phyloP scores from a whole-genome alignment of 495 filamentous ascomycete species.

The Penicillium antarcticum region DNA sequence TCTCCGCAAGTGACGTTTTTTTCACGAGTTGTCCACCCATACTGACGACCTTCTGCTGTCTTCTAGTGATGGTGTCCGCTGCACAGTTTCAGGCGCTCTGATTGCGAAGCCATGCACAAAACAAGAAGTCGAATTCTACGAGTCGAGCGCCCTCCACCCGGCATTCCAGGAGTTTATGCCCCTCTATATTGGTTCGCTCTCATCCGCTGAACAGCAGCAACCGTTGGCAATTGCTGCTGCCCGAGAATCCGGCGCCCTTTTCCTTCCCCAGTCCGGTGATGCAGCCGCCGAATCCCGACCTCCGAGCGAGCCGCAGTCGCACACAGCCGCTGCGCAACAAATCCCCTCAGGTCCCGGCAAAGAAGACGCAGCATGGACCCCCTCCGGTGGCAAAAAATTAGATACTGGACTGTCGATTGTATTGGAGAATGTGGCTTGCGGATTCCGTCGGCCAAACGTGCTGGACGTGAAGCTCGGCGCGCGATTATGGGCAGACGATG shows the following conservation, averaged over 20 bases:
- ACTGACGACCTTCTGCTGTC: conserved; percentile 7
- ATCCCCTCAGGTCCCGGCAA: conserved; percentile 5
- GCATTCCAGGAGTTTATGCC: conserved; percentile 78
- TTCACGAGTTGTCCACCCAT: neutral
- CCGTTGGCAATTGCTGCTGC: conserved; percentile 42
- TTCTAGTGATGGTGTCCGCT: conserved; percentile 83
- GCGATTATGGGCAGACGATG: conserved; percentile 81
- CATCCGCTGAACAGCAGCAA: conserved; percentile 49
- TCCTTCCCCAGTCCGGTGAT: conserved; percentile 29
- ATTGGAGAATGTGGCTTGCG: conserved; percentile 78
- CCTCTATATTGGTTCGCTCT: conserved; percentile 75
- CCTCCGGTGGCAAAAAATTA: conserved; percentile 55
- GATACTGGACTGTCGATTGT: conserved; percentile 77
- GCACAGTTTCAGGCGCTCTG: conserved; percentile 75
- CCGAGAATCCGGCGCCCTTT: conserved; percentile 34
- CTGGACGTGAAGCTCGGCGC: conserved; percentile 89
- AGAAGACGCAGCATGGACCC: conserved; percentile 40
- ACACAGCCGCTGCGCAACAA: conserved; percentile 2
- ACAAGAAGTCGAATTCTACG: conserved; percentile 89
- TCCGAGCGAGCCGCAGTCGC: conserved; percentile 1
- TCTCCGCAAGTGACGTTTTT: neutral
- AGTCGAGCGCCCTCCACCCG: conserved; percentile 66
- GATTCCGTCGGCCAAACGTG: conserved; percentile 86
- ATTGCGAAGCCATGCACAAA: conserved; percentile 94
- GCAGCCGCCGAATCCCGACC: conserved; percentile 3